A percentile compares a stretch with the other conserved stretches of the same genome.
Conservation (phyloP, 192 early-diverging fungal genomes). For the Coemansia sp. region DNA sequence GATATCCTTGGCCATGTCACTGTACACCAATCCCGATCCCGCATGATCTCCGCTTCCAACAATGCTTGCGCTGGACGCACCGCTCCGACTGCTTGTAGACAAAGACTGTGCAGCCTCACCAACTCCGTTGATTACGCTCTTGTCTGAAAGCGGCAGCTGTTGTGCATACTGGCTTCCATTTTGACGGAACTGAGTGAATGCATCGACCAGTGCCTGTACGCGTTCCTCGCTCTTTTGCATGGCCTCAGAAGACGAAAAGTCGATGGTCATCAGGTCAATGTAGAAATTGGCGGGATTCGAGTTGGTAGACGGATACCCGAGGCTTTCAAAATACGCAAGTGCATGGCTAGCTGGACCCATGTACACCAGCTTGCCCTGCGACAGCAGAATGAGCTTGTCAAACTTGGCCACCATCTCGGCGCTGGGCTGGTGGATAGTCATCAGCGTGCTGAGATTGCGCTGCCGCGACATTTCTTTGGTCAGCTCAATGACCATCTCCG, state of each 20-base stretch:
- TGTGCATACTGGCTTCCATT: not conserved
- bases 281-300: slow-evolving; percentile 71
- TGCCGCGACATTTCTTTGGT: slow-evolving; percentile 58
- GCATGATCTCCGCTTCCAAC: not conserved
- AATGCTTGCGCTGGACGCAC: slow-evolving; percentile 9
- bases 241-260: slow-evolving; percentile 42
- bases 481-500: slow-evolving; percentile 61
- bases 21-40: not conserved
- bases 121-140: too few relatives aligned
- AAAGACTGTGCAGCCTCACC: not conserved
- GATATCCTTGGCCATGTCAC: slow-evolving; percentile 18
- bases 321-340: slow-evolving; percentile 45
- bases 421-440: slow-evolving; percentile 88
- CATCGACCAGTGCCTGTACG: slow-evolving; percentile 31
- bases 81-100: not conserved
- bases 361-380: slow-evolving; percentile 63
- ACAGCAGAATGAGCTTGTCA: slow-evolving; percentile 72
- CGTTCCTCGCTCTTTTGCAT: slow-evolving; percentile 35
- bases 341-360: slow-evolving; percentile 51
- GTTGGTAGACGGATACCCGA: slow-evolving; percentile 58
- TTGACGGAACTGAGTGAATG: slow-evolving; percentile 22
- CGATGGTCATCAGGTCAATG: slow-evolving; percentile 60
- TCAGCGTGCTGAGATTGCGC: slow-evolving; percentile 69
- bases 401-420: slow-evolving; percentile 76
- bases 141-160: too few relatives aligned